Conservation (phyloP, 2,329 filamentous ascomycete species). For the Alternaria burnsii region DNA sequence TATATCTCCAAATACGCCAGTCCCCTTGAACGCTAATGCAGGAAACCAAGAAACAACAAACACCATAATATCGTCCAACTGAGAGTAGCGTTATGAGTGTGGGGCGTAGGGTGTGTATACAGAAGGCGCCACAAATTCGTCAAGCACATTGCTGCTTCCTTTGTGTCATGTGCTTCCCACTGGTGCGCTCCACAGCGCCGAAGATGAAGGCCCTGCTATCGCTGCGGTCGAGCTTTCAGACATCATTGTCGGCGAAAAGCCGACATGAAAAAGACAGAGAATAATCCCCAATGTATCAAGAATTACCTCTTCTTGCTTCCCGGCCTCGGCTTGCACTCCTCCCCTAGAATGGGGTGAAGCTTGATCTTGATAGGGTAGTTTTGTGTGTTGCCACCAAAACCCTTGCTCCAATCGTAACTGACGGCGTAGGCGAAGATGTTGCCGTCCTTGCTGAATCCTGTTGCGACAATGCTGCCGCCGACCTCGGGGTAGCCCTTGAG, state of each 20-base stretch:
- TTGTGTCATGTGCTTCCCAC: not conserved
- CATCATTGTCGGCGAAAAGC: not conserved
- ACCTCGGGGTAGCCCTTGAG: constrained; percentile 71
- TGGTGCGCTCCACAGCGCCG: not conserved
- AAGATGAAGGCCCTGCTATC: not conserved
- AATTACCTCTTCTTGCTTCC: constrained; percentile 58
- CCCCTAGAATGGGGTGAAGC: constrained; percentile 57
- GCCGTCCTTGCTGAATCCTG: constrained; percentile 88
- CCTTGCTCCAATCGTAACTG: constrained; percentile 98
- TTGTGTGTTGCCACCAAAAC: constrained; percentile 83
- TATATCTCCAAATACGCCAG: constrained; percentile 5
- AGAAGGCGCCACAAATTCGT: not conserved
- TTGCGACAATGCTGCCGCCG: constrained; percentile 83
- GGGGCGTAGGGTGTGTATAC: not conserved
- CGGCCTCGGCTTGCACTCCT: constrained; percentile 61
- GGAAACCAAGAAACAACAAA: constrained; percentile 6
- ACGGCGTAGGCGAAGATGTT: constrained; percentile 71
- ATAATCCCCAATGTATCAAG: not conserved
- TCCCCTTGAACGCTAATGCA: constrained; percentile 7
- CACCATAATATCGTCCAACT: not conserved
- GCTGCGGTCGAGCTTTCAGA: not conserved
- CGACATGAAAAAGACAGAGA: not conserved
- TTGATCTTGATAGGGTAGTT: constrained; percentile 60
- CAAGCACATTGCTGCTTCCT: not conserved
- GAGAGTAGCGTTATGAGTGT: not conserved